Evolutionary conservation across 805 yeast genomes (phyloP), one percentile per base, ranked within the genome.

Genomic region (Scheffersomyces lignosus): DNA sequence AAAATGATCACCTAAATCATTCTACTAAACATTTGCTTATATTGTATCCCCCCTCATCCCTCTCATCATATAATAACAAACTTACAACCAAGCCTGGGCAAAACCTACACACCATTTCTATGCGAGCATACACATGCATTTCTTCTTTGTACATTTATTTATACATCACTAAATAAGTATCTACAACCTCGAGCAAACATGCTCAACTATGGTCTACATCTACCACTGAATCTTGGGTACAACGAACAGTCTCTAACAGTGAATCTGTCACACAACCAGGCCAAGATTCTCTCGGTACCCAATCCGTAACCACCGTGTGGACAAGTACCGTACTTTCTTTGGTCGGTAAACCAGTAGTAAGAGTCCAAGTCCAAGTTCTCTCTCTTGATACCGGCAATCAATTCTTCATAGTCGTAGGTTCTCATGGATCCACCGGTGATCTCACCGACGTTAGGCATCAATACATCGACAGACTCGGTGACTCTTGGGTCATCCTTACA

Each of bases 391-490:
- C 96, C 97, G 31, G 80, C 95, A 53, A 85, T 61, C 52, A 93
- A 75, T 66, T 91, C 98, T 29, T 87, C 88, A 42, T 76, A 68
- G 54, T 80, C 79, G 45, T 76, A 80, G 49, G 88, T 89, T 78
- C 99, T 90, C 99, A 93, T 93, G 32, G 98, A 91, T 41, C 99
- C 99, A 65, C 99, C 99, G 31, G 95, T 87, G 56, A 93, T 85
- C 71, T 93, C 99, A 62, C 99, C 99, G 41, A 93, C 99, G 53
- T 87, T 91, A 54, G 99, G 99, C 96, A 93, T 90, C 61, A 93
- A 76, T 25, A 93, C 96, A 66, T 93, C 99, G 30, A 93, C 99
- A 34, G 96, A 87, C 70, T 95, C 99, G 38, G 99, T 93, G 55
- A 93, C 97, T 58, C 96, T 78, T 42, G 83, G 83, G 58, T 91